Percentiles rank a stretch among this genome's conserved stretches.
Evolutionary conservation across 768 basidiomycete species (phyloP).

Genomic region (Boletus eberwhitei): DNA sequence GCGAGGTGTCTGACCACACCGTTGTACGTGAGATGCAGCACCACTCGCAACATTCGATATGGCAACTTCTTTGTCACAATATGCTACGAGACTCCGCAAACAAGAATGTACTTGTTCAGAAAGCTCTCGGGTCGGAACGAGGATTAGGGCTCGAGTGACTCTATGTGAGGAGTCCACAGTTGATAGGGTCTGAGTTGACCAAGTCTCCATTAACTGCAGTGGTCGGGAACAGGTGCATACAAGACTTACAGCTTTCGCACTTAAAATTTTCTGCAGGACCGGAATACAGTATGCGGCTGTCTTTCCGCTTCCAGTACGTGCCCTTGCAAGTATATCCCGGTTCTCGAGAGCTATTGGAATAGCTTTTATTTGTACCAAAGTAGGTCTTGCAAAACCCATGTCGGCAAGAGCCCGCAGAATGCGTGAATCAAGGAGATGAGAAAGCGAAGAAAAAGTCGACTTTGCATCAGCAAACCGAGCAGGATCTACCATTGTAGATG

Average conservation of each 20-base stretch:
- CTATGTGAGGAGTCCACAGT: conserved; percentile 42
- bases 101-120: conserved; percentile 84
- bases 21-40: conserved; percentile 65
- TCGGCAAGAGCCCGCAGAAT: conserved; percentile 88
- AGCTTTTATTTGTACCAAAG: conserved; percentile 85
- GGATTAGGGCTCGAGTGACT: conserved; percentile 70
- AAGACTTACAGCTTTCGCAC: conserved; percentile 67
- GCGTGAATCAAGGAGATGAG: conserved; percentile 78
- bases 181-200: conserved; percentile 31
- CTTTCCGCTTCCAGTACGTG: conserved; percentile 95
- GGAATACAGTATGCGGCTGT: conserved; percentile 96
- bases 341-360: conserved; percentile 91
- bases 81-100: conserved; percentile 59
- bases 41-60: conserved; percentile 78
- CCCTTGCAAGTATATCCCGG: conserved; percentile 87
- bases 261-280: conserved; percentile 82
- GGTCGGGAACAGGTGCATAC: neutral
- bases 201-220: neutral
- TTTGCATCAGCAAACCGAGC: conserved; percentile 45
- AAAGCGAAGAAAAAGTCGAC: conserved; percentile 57
- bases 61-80: conserved; percentile 75
- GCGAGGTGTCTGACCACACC: conserved; percentile 39
- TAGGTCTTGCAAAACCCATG: conserved; percentile 85
- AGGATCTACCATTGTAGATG: conserved; percentile 42
- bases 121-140: conserved; percentile 90